phyloP scores from a whole-genome alignment of 305 asterid species.

The Andrographis paniculata region DNA sequence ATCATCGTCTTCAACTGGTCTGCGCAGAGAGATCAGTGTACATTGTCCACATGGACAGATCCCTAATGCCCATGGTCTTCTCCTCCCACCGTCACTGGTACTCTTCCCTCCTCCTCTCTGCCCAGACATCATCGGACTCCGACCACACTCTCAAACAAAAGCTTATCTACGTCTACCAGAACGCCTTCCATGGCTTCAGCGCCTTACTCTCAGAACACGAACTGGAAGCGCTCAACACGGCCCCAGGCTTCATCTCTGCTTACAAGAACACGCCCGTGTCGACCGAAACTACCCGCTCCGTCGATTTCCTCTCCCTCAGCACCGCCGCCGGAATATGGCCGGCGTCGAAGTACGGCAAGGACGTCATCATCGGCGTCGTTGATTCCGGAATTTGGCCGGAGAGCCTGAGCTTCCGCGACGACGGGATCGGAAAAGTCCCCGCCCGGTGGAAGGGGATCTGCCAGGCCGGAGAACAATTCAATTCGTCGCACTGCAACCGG shows the following conservation, averaged over 20 bases:
- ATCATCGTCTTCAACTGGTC: too few relatives aligned
- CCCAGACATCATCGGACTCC: not conserved
- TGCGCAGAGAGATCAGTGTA: too few relatives aligned
- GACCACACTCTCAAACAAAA: not conserved
- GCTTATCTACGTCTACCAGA: conserved; percentile 21
- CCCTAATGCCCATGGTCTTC: conserved; percentile 25
- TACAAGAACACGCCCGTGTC: conserved; percentile 10
- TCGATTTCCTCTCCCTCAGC: conserved; percentile 26
- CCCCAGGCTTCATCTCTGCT: conserved; percentile 23
- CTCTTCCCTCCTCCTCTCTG: conserved; percentile 20
- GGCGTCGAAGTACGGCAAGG: conserved; percentile 34
- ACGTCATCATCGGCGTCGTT: conserved; percentile 31
- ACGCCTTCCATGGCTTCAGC: conserved; percentile 27
- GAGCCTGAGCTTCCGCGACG: conserved; percentile 29
- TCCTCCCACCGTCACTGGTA: conserved; percentile 24
- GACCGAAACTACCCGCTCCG: conserved; percentile 23
- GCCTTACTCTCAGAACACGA: conserved; percentile 18
- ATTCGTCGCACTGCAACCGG: conserved; percentile 35
- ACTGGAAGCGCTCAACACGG: conserved; percentile 12
- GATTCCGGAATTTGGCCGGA: conserved; percentile 47
- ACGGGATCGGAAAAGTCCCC: conserved; percentile 30
- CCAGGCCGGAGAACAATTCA: conserved; percentile 26
- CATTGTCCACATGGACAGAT: conserved; percentile 20
- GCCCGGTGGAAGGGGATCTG: conserved; percentile 37
- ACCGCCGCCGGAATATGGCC: conserved; percentile 28